phyloP scores from a whole-genome alignment of 495 filamentous ascomycete species.

The Jackrogersella multiformis region DNA sequence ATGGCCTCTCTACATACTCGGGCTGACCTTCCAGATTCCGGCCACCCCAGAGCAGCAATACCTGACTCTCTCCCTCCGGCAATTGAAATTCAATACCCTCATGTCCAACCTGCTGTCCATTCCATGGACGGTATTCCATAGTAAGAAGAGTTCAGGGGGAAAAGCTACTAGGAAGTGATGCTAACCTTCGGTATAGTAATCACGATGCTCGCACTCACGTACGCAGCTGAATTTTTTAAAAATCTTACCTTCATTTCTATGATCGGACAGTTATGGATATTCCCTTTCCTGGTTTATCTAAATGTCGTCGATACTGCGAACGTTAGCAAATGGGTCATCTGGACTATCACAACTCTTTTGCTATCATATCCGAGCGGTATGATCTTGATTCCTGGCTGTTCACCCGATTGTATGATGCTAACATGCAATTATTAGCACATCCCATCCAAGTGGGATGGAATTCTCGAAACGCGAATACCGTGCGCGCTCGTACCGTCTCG shows the following conservation, averaged over 20 bases:
- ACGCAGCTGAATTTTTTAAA: constrained; percentile 57
- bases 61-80: constrained; percentile 69
- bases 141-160: constrained; percentile 24
- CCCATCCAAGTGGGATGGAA: constrained; percentile 55
- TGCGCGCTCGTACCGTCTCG: constrained; percentile 64
- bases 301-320: constrained; percentile 53
- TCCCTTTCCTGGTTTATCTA: constrained; percentile 65
- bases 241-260: constrained; percentile 57
- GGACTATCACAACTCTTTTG: constrained; percentile 65
- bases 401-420: neutral
- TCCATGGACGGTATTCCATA: constrained; percentile 47
- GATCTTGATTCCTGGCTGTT: constrained; percentile 1
- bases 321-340: constrained; percentile 62
- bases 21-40: constrained; percentile 69
- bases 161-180: neutral
- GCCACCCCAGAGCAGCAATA: constrained; percentile 65
- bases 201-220: constrained; percentile 57
- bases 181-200: constrained; percentile 41
- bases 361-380: constrained; percentile 66
- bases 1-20: constrained; percentile 77
- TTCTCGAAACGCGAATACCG: constrained; percentile 64
- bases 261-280: constrained; percentile 59
- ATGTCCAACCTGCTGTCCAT: constrained; percentile 64
- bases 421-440: constrained; percentile 34
- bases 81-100: constrained; percentile 72